These are phyloP conservation scores for Gossypium sturtianum DNA, from an alignment of 345 rosid genomes.

Conservation along the genomic window DNA sequence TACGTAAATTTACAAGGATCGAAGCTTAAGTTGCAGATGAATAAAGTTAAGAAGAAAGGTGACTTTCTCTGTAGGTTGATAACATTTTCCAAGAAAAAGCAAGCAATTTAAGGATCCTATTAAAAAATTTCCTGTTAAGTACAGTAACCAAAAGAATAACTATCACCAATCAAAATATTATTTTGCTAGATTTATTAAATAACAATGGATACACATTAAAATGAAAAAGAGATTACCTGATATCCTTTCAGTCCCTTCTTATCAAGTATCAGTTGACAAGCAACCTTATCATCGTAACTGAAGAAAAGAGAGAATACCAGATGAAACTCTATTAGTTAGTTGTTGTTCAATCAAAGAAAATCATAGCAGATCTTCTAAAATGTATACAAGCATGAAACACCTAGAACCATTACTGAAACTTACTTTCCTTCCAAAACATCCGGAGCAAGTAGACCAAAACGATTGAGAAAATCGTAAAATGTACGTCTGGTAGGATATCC, in stretches of 20 bases:
- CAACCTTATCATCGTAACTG: slow-evolving; percentile 81
- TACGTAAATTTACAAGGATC: neutral
- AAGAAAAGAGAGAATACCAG: slow-evolving; percentile 17
- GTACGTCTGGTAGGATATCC: slow-evolving; percentile 98
- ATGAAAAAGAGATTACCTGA: slow-evolving; percentile 51
- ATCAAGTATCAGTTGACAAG: slow-evolving; percentile 86
- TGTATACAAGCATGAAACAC: neutral
- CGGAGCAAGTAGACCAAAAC: slow-evolving; percentile 97
- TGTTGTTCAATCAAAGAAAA: slow-evolving; percentile 11
- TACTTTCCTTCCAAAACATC: slow-evolving; percentile 90
- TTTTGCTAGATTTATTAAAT: neutral
- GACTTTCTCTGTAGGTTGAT: neutral
- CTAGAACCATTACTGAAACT: slow-evolving; percentile 17
- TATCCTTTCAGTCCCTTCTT: slow-evolving; percentile 85
- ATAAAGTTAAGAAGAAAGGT: neutral
- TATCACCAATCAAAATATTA: neutral
- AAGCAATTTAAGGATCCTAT: slow-evolving; percentile 1
- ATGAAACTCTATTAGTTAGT: slow-evolving; percentile 13
- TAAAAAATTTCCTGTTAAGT: neutral
- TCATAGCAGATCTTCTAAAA: slow-evolving; percentile 7
- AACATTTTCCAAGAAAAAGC: neutral
- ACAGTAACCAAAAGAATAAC: neutral
- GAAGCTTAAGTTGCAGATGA: neutral
- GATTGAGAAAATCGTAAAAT: slow-evolving; percentile 90
- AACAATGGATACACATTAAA: slow-evolving; percentile 1